These are phyloP conservation scores for Nowakowskiella sp. DNA, from an alignment of 192 early-diverging fungal genomes.

Conservation along the genomic window DNA sequence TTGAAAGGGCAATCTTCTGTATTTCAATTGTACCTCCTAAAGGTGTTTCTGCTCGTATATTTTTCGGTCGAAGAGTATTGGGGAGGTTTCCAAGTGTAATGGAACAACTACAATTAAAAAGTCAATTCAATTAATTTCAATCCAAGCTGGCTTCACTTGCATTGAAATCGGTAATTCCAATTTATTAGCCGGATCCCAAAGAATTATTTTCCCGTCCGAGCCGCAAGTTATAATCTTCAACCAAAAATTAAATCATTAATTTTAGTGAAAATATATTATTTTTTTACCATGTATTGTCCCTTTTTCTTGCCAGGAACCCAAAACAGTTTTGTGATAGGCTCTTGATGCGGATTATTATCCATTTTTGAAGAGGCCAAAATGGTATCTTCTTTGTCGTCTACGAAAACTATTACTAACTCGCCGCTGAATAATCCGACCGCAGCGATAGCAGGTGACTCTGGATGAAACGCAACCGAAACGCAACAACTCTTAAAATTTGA, in stretches of 20 bases:
- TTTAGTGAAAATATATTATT: background rate
- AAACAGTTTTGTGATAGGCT: constrained; percentile 29
- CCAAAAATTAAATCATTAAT: background rate
- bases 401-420: constrained; percentile 22
- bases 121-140: constrained; percentile 9
- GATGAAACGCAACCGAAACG: constrained; percentile 38
- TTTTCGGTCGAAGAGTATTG: constrained; percentile 6
- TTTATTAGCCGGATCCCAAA: constrained; percentile 29
- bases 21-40: too few species aligned
- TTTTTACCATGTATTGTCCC: constrained; percentile 23
- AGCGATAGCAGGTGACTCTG: constrained; percentile 29
- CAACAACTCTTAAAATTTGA: constrained; percentile 25
- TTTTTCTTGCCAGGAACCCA: constrained; percentile 30
- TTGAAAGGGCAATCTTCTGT: too few species aligned
- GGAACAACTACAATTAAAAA: background rate
- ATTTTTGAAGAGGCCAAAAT: constrained; percentile 20
- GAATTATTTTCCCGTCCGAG: constrained; percentile 36
- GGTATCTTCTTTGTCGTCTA: constrained; percentile 27
- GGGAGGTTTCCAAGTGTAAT: constrained; percentile 7
- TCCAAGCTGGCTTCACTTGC: constrained; percentile 10
- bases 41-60: background rate
- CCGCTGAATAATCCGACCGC: constrained; percentile 38
- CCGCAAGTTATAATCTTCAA: constrained; percentile 32
- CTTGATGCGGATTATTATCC: constrained; percentile 36
- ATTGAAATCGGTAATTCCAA: constrained; percentile 20